Conservation (phyloP, 2,329 filamentous ascomycete genomes). For the Paramyrothecium roridum region DNA sequence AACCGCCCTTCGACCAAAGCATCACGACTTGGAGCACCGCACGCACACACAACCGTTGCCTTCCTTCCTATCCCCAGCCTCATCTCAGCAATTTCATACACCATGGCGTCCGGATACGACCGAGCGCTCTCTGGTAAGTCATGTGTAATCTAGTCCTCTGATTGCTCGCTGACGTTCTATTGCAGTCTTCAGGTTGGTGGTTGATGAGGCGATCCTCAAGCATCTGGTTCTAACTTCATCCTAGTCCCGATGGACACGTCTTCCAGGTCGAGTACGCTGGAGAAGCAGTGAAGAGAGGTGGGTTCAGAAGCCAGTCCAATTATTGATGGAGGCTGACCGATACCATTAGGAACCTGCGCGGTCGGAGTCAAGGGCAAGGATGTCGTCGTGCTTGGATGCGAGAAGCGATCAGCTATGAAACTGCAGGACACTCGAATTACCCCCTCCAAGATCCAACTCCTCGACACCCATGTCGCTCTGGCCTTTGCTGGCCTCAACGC, state of each 20-base stretch:
- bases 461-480: slow-evolving; percentile 94
- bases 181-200: slow-evolving; percentile 76
- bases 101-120: slow-evolving; percentile 94
- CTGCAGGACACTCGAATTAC: slow-evolving; percentile 99
- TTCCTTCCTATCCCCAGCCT: not conserved
- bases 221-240: slow-evolving; percentile 37
- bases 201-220: slow-evolving; percentile 10
- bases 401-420: slow-evolving; percentile 99
- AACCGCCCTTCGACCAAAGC: not conserved
- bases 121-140: slow-evolving; percentile 93
- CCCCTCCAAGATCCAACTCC: slow-evolving; percentile 94
- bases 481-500: slow-evolving; percentile 97
- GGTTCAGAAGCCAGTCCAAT: slow-evolving; percentile 8
- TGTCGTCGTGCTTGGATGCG: slow-evolving; percentile 94
- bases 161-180: slow-evolving; percentile 42
- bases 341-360: slow-evolving; percentile 78
- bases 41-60: not conserved
- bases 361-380: slow-evolving; percentile 95
- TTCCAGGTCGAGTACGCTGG: slow-evolving; percentile 99
- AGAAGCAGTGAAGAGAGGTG: slow-evolving; percentile 97
- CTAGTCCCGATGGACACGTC: slow-evolving; percentile 96
- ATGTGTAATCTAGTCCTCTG: slow-evolving; percentile 16
- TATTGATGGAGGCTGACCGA: slow-evolving; percentile 5
- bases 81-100: slow-evolving; percentile 8
- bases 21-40: slow-evolving; percentile 1